Conservation (phyloP, 768 basidiomycete genomes). For the Dioszegia aurantiaca region DNA sequence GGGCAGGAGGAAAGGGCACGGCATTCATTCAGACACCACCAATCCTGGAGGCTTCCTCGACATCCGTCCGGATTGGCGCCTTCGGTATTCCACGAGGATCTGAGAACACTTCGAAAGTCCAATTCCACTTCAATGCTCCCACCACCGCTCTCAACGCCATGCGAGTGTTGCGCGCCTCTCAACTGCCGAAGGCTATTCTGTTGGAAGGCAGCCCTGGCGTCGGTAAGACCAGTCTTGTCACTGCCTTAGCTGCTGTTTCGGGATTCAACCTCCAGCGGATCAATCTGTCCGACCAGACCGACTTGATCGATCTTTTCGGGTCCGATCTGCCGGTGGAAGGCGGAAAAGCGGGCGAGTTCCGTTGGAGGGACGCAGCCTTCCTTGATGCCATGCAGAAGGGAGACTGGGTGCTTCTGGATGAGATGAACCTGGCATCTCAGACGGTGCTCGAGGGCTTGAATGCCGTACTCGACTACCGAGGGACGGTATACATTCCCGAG, state of each 20-base stretch:
- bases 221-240: conserved; percentile 90
- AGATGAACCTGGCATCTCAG: conserved; percentile 98
- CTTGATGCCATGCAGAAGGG: conserved; percentile 89
- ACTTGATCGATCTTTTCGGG: conserved; percentile 91
- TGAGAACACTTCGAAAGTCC: conserved; percentile 32
- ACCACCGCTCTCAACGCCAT: conserved; percentile 83
- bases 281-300: conserved; percentile 97
- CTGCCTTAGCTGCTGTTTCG: conserved; percentile 75
- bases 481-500: conserved; percentile 91
- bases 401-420: conserved; percentile 95
- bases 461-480: conserved; percentile 91
- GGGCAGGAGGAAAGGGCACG: conserved; percentile 53
- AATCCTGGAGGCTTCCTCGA: conserved; percentile 21
- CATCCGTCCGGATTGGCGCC: conserved; percentile 63
- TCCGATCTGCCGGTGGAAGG: conserved; percentile 94
- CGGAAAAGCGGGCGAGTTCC: conserved; percentile 84
- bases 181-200: conserved; percentile 83
- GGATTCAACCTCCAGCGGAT: conserved; percentile 83
- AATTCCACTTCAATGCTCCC: conserved; percentile 80
- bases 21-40: neutral
- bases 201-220: conserved; percentile 98
- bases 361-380: conserved; percentile 97
- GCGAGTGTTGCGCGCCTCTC: conserved; percentile 83
- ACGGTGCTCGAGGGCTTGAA: conserved; percentile 95
- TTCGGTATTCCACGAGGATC: conserved; percentile 70